Evolutionary conservation across 306 rosid species (phyloP).

Genomic region (Astragalus glycyphyllos): DNA sequence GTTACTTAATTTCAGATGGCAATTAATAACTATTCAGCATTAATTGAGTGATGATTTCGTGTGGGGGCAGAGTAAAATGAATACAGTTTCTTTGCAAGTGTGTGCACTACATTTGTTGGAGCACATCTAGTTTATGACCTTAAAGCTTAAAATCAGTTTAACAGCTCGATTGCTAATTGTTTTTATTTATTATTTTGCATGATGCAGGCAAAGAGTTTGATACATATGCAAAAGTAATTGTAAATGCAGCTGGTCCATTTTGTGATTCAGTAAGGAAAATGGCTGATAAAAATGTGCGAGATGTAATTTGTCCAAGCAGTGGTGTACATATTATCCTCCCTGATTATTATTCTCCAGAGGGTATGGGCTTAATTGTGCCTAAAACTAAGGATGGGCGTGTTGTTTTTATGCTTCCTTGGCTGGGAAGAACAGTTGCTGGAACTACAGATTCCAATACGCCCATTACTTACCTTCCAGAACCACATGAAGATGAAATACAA

Average conservation of each 20-base stretch:
- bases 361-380: conserved; percentile 98
- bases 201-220: conserved; percentile 83
- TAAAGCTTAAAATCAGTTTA: not conserved
- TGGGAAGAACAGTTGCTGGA: conserved; percentile 97
- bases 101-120: not conserved
- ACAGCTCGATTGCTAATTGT: conserved; percentile 9
- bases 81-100: not conserved
- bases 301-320: conserved; percentile 91
- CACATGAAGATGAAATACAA: conserved; percentile 93
- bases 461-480: conserved; percentile 90
- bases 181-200: conserved; percentile 46
- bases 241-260: conserved; percentile 98
- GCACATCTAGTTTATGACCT: conserved; percentile 10
- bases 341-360: conserved; percentile 97
- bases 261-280: conserved; percentile 86
- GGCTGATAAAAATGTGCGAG: conserved; percentile 67
- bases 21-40: conserved; percentile 6
- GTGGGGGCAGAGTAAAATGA: conserved; percentile 20
- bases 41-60: conserved; percentile 7
- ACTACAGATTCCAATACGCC: conserved; percentile 91
- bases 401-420: conserved; percentile 98
- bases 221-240: conserved; percentile 91
- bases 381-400: conserved; percentile 98
- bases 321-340: conserved; percentile 98
- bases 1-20: not conserved